phyloP scores from a whole-genome alignment of 1,139 yeast genomes.

The Nematodospora anomalae region DNA sequence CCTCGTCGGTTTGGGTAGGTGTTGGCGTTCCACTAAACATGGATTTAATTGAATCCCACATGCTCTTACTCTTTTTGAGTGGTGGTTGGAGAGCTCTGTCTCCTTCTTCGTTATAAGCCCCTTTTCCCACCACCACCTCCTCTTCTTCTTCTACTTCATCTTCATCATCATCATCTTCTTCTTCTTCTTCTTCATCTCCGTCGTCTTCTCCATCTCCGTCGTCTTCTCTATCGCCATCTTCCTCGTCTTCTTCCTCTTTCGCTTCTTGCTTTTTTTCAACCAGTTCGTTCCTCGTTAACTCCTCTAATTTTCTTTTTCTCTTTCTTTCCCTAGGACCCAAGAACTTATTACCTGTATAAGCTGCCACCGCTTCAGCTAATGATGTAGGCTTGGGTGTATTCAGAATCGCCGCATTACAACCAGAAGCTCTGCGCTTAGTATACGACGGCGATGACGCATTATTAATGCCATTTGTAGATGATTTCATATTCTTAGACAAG shows the following conservation, averaged over 20 bases:
- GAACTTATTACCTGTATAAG: constrained; percentile 55
- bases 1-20: constrained; percentile 13
- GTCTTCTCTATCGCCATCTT: constrained; percentile 4
- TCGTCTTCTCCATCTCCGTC: constrained; percentile 3
- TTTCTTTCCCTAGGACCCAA: constrained; percentile 40
- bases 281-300: constrained; percentile 4
- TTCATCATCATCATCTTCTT: constrained; percentile 10
- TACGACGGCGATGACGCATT: neutral
- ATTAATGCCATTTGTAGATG: neutral
- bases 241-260: constrained; percentile 16
- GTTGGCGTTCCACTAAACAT: constrained; percentile 8
- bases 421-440: neutral
- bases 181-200: constrained; percentile 6
- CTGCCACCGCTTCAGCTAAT: constrained; percentile 63
- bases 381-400: constrained; percentile 41
- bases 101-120: neutral
- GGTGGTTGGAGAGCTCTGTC: constrained; percentile 2
- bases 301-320: constrained; percentile 24
- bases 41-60: constrained; percentile 10
- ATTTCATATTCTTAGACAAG: constrained; percentile 25
- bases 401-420: neutral
- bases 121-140: constrained; percentile 13
- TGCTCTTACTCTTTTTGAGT: constrained; percentile 2
- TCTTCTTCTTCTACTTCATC: neutral
- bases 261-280: constrained; percentile 7